Conservation (phyloP, 345 rosid genomes). For the Lepidium africanum region DNA sequence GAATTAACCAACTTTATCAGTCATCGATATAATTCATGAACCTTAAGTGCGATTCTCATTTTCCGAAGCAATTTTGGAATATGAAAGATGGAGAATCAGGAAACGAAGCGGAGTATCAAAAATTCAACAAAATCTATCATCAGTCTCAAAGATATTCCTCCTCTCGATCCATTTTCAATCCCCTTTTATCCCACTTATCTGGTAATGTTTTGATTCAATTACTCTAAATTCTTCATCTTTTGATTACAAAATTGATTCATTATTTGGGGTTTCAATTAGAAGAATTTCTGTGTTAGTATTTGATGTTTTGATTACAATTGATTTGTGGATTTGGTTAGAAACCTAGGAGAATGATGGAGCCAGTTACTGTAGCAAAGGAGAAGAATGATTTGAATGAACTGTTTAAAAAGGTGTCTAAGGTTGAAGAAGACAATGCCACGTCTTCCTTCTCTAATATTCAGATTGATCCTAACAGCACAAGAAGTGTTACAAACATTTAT, state of each 20-base stretch:
- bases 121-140: slow-evolving; percentile 6
- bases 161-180: slow-evolving; percentile 19
- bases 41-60: background rate
- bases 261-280: background rate
- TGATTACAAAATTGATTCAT: background rate
- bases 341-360: slow-evolving; percentile 6
- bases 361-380: background rate
- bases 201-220: background rate
- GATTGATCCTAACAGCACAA: slow-evolving; percentile 31
- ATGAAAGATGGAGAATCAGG: slow-evolving; percentile 14
- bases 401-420: background rate
- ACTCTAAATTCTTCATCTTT: background rate
- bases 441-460: slow-evolving; percentile 22
- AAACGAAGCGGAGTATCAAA: slow-evolving; percentile 2
- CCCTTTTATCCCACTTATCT: background rate
- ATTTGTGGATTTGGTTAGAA: slow-evolving; percentile 14
- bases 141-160: slow-evolving; percentile 25
- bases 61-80: background rate
- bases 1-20: background rate
- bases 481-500: background rate
- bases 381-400: background rate
- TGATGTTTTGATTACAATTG: no score
- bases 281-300: background rate
- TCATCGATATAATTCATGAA: background rate
- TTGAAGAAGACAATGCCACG: background rate